phyloP scores from a whole-genome alignment of 805 yeast species.

The Diddensiella caesifluorescens region DNA sequence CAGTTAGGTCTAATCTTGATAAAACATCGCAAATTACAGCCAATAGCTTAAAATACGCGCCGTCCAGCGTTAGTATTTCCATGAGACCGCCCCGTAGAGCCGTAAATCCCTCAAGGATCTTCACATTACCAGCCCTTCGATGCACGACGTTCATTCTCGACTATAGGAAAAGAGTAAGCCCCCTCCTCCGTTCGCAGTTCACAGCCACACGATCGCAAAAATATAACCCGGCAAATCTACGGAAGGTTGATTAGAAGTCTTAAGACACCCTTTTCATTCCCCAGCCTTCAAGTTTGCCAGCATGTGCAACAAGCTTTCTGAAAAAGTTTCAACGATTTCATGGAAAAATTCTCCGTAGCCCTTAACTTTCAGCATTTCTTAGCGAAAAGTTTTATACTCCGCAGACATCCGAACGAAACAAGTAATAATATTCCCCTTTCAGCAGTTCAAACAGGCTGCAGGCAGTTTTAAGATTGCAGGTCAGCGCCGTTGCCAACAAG shows the following conservation, averaged over 20 bases:
- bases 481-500: neutral
- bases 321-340: no score
- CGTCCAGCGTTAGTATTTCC: no score
- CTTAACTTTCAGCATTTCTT: neutral
- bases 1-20: slow-evolving; percentile 2
- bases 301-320: neutral
- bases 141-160: neutral
- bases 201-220: no score
- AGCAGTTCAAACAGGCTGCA: neutral
- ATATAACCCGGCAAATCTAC: no score
- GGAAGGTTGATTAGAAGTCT: no score
- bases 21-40: neutral
- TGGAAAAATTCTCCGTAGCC: neutral
- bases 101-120: neutral
- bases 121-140: neutral
- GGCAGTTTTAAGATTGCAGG: no score
- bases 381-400: neutral
- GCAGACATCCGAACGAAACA: neutral
- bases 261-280: neutral
- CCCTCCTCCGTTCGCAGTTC: no score
- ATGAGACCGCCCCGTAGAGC: neutral
- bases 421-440: no score
- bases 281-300: neutral
- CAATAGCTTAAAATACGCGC: no score
- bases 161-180: neutral